phyloP scores from a whole-genome alignment of 2,329 filamentous ascomycete genomes.

The Scytalidium lignicola region DNA sequence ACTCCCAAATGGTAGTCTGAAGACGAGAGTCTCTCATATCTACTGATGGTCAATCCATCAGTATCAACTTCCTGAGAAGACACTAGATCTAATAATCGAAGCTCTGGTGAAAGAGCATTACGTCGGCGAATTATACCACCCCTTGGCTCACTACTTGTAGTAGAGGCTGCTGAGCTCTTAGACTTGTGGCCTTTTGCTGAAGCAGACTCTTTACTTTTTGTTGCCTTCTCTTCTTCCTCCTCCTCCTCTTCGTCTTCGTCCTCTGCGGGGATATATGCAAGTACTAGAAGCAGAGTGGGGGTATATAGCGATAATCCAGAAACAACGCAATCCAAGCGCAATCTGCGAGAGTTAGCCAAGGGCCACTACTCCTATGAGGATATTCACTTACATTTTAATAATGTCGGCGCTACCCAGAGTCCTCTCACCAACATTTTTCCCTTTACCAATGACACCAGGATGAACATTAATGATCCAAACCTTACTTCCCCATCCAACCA shows the following conservation, averaged over 20 bases:
- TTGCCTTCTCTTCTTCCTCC: slow-evolving; percentile 34
- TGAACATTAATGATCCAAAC: slow-evolving; percentile 95
- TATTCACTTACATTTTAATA: slow-evolving; percentile 71
- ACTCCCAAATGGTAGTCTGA: slow-evolving; percentile 90
- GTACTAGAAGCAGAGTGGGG: slow-evolving; percentile 80
- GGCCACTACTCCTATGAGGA: background rate
- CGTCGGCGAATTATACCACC: slow-evolving; percentile 66
- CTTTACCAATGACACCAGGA: slow-evolving; percentile 62
- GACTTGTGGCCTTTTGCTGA: slow-evolving; percentile 30
- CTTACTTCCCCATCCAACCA: slow-evolving; percentile 93
- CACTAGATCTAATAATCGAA: slow-evolving; percentile 83
- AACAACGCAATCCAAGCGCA: slow-evolving; percentile 96
- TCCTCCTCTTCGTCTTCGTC: slow-evolving; percentile 41
- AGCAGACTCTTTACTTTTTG: slow-evolving; percentile 14
- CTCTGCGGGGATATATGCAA: slow-evolving; percentile 81
- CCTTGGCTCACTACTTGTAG: slow-evolving; percentile 50
- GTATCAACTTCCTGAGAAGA: slow-evolving; percentile 81
- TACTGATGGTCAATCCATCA: slow-evolving; percentile 78
- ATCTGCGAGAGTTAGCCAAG: slow-evolving; percentile 42
- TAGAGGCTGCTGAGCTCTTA: slow-evolving; percentile 40
- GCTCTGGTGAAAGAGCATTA: slow-evolving; percentile 79
- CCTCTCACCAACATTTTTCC: slow-evolving; percentile 63
- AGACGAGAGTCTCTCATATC: slow-evolving; percentile 79
- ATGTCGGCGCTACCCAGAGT: slow-evolving; percentile 81
- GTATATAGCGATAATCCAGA: slow-evolving; percentile 97